A percentile compares a stretch with the other conserved stretches of the same genome.
These are phyloP conservation scores for Salix arbutifolia DNA, from an alignment of 345 rosid genomes.

Conservation along the genomic window DNA sequence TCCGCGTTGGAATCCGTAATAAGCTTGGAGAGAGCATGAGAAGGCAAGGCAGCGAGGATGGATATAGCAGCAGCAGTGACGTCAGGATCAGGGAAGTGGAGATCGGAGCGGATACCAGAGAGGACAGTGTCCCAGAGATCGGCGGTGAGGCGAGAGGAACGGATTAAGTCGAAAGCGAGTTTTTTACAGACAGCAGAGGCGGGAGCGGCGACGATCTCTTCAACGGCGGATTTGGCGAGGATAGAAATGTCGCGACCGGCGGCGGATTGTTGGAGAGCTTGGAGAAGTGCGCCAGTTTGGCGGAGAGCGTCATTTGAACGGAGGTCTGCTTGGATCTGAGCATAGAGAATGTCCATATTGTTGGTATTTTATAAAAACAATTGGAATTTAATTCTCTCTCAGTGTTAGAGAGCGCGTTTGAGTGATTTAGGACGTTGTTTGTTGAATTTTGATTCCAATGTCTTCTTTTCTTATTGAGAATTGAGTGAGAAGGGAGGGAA, in stretches of 20 bases:
- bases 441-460: too few species aligned
- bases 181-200: conserved; percentile 97
- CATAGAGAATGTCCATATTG: conserved; percentile 83
- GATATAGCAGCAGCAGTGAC: conserved; percentile 89
- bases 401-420: not conserved
- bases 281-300: conserved; percentile 86
- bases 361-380: not conserved
- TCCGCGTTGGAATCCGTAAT: conserved; percentile 68
- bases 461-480: not conserved
- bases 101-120: conserved; percentile 72
- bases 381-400: not conserved
- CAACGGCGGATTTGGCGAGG: conserved; percentile 87
- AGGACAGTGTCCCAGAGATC: conserved; percentile 93
- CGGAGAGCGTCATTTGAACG: conserved; percentile 98
- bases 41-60: conserved; percentile 82
- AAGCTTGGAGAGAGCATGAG: conserved; percentile 70
- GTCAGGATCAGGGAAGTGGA: conserved; percentile 92
- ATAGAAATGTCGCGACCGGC: conserved; percentile 89
- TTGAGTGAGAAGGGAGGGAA: not conserved
- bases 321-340: conserved; percentile 99
- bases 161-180: conserved; percentile 90
- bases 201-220: conserved; percentile 87
- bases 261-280: conserved; percentile 92
- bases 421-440: not conserved
- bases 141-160: conserved; percentile 90